phyloP scores from a whole-genome alignment of 2,329 filamentous ascomycete species.

The Penicillium digitatum region DNA sequence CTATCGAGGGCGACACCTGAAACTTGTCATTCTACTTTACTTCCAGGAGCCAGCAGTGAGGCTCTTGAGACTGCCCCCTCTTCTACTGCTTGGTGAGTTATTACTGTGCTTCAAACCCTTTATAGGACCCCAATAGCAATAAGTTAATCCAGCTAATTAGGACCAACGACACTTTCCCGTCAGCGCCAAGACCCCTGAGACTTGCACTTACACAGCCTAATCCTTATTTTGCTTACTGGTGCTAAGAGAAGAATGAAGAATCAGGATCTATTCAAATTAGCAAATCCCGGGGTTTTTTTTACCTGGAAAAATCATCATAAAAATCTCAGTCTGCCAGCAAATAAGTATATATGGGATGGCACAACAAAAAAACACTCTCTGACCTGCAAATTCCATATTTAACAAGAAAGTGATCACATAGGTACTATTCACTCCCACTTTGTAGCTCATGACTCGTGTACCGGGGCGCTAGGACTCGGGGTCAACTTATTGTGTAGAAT shows the following conservation, averaged over 20 bases:
- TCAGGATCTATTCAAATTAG: too few relatives aligned
- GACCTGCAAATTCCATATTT: not conserved
- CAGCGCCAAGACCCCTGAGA: not conserved
- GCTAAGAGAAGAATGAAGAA: not conserved
- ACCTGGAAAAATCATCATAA: too few relatives aligned
- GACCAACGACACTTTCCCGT: not conserved
- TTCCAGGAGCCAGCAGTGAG: not conserved
- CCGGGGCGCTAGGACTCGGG: too few relatives aligned
- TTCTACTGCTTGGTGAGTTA: not conserved
- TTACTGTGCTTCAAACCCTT: not conserved
- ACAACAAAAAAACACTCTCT: not conserved
- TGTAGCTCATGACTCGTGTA: too few relatives aligned
- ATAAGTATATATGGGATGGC: too few relatives aligned
- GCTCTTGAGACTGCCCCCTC: not conserved
- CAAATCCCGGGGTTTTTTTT: too few relatives aligned
- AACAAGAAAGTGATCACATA: too few relatives aligned
- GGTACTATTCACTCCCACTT: too few relatives aligned
- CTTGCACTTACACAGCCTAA: not conserved
- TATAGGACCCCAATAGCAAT: too few relatives aligned
- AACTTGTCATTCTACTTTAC: not conserved
- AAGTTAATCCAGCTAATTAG: not conserved
- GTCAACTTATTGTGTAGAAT: too few relatives aligned
- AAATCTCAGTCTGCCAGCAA: too few relatives aligned
- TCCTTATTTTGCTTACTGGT: not conserved
- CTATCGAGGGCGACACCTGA: not conserved